Base-by-base conservation (phyloP, 2,329 filamentous ascomycete species). In the Curvularia eragrostidis region DNA sequence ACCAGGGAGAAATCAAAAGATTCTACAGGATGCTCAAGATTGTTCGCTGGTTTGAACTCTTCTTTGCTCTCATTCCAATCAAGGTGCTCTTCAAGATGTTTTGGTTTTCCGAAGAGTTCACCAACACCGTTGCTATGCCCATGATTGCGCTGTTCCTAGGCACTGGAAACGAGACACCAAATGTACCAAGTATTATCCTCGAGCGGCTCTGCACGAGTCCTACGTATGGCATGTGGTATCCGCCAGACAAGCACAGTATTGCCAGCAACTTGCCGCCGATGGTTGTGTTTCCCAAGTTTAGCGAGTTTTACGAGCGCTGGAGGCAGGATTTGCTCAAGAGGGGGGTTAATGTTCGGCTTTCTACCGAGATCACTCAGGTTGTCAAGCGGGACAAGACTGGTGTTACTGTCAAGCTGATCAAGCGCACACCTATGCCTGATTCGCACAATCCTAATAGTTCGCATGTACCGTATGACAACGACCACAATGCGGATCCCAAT, bases 141-240 rank as follows among this genome's bases (percentile, higher is more conserved):
- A 84, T 92, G 72, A 84, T 91, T 30, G 89, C 89, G 0, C 78
- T 92, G 1, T 91, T 93, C 69, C 79, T 92, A 0, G 89, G 89
- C 0, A 91, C 89, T 5, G 89, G 89, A 1, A 92, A 92, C 64
- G 87, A 90, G 66, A 89, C 89, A 0, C 85, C 89, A 0, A 86
- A 91, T 61, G 89, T 92, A 0, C 86, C 89, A 0, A 85, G 83
- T 41, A 87, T 89, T 23, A 87, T 92, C 32, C 79, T 92, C 13
- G 81, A 83, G 62, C 65, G 81, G 10, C 72, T 83, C 1, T 80
- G 75, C 64, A 83, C 81, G 1, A 82, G 80, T 62, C 83, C 83
- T 0, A 85, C 83, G 1, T 85, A 84, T 58, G 83, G 84, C 43
- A 85, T 86, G 82, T 86, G 84, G 84, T 85, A 84, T 63, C 80